These are phyloP conservation scores for Alternaria sp. DNA, from an alignment of 2,329 filamentous ascomycete genomes.

Conservation along the genomic window DNA sequence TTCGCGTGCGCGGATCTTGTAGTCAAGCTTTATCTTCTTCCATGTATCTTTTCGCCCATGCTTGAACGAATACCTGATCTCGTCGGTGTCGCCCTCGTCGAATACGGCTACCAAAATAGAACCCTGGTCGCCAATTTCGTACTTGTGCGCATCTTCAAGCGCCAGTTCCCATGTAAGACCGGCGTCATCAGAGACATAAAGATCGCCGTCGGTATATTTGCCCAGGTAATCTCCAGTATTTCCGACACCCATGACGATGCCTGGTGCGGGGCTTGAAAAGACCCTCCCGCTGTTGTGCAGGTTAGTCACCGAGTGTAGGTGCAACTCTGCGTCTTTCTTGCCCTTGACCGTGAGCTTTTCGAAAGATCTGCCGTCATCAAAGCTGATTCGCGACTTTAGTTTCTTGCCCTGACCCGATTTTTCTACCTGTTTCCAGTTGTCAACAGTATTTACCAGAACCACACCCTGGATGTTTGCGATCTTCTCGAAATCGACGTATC, in stretches of 20 bases:
- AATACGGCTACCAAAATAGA: constrained; percentile 84
- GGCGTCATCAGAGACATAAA: constrained; percentile 91
- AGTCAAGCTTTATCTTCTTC: constrained; percentile 73
- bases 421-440: constrained; percentile 80
- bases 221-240: constrained; percentile 82
- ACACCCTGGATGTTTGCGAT: constrained; percentile 91
- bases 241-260: constrained; percentile 91
- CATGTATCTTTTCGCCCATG: constrained; percentile 79
- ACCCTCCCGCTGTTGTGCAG: constrained; percentile 82
- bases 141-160: constrained; percentile 85
- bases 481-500: constrained; percentile 94
- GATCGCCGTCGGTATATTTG: constrained; percentile 74
- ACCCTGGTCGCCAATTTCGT: constrained; percentile 94
- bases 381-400: constrained; percentile 83
- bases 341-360: constrained; percentile 73
- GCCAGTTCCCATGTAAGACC: constrained; percentile 83
- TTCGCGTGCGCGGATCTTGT: constrained; percentile 73
- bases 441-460: constrained; percentile 86
- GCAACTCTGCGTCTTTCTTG: constrained; percentile 71
- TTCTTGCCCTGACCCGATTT: constrained; percentile 67
- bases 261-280: constrained; percentile 92
- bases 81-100: constrained; percentile 69
- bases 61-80: constrained; percentile 82
- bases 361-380: constrained; percentile 93
- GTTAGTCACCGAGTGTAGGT: constrained; percentile 92